A percentile compares a stretch with the other conserved stretches of the same genome.
phyloP scores from a whole-genome alignment of 169 alveolate genomes.

The Babesia divergens region DNA sequence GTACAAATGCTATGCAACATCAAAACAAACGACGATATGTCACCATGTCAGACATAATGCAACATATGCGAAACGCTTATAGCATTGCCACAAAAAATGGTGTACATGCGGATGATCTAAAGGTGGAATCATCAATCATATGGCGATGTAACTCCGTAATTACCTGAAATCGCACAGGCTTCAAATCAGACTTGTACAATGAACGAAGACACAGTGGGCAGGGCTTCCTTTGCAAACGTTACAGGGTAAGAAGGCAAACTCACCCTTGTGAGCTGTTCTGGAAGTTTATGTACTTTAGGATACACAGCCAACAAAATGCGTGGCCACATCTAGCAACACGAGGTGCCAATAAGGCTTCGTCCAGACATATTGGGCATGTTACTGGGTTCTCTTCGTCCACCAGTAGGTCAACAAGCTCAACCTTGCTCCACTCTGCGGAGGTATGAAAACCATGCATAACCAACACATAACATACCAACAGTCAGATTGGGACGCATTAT shows the following conservation, averaged over 20 bases:
- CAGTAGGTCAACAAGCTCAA: constrained; percentile 62
- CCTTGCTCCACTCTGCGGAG: constrained; percentile 53
- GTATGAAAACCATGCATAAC: constrained; percentile 5
- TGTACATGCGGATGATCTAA: too few relatives aligned
- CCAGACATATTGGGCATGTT: constrained; percentile 67
- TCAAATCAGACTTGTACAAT: constrained; percentile 9
- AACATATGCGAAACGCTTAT: too few relatives aligned
- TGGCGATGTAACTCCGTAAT: too few relatives aligned
- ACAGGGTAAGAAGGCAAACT: constrained; percentile 31
- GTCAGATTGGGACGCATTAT: constrained; percentile 27
- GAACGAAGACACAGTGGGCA: constrained; percentile 21
- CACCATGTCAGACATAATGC: too few relatives aligned
- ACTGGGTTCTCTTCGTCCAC: constrained; percentile 58
- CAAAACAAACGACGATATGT: too few relatives aligned
- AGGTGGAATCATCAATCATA: too few relatives aligned
- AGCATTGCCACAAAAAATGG: too few relatives aligned
- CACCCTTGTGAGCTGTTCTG: constrained; percentile 40
- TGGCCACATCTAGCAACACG: constrained; percentile 66
- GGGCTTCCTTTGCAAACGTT: constrained; percentile 12
- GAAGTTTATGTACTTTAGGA: constrained; percentile 60
- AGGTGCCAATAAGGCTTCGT: constrained; percentile 58
- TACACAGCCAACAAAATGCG: constrained; percentile 65
- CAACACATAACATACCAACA: not conserved
- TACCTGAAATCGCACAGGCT: constrained; percentile 35
- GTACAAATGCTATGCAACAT: not conserved